These are phyloP conservation scores for Phytophthora pisi DNA, from an alignment of 352 stramenopile genomes.

Conservation along the genomic window DNA sequence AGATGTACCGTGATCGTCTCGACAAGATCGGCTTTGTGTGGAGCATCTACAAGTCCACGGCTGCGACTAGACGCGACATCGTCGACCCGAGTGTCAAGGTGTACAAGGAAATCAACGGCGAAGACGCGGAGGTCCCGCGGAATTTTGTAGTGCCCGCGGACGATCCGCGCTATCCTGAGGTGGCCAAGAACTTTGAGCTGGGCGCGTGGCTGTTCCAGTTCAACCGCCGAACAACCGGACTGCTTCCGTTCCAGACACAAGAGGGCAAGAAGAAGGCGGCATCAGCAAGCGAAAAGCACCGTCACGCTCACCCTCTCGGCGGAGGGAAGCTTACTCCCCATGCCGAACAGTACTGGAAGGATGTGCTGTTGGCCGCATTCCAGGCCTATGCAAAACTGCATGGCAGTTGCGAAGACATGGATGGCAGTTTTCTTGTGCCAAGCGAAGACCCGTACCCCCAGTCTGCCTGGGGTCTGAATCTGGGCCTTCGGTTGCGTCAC, in stretches of 20 bases:
- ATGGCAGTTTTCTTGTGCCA: constrained; percentile 64
- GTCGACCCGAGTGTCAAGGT: constrained; percentile 64
- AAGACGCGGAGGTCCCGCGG: constrained; percentile 62
- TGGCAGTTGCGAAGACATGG: constrained; percentile 62
- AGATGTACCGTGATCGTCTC: constrained; percentile 76
- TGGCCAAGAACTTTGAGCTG: constrained; percentile 85
- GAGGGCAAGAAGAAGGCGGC: constrained; percentile 38
- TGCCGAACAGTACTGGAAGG: constrained; percentile 75
- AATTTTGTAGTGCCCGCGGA: constrained; percentile 80
- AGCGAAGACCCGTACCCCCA: constrained; percentile 57
- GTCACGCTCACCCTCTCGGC: neutral
- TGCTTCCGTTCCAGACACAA: constrained; percentile 51
- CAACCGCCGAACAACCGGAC: constrained; percentile 38
- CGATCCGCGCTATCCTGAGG: constrained; percentile 82
- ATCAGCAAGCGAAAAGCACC: constrained; percentile 12
- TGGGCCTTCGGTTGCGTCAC: constrained; percentile 71
- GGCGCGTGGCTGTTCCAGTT: constrained; percentile 87
- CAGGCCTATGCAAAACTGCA: constrained; percentile 54
- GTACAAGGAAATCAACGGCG: constrained; percentile 84
- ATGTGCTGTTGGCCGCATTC: constrained; percentile 73
- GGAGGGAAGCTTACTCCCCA: constrained; percentile 45
- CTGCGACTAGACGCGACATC: constrained; percentile 55
- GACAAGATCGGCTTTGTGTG: constrained; percentile 93
- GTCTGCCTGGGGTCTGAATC: constrained; percentile 70
- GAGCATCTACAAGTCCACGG: constrained; percentile 69